Evolutionary conservation across 1,284 basidiomycete genomes (phyloP).

Genomic region (Naganishia cerealis): DNA sequence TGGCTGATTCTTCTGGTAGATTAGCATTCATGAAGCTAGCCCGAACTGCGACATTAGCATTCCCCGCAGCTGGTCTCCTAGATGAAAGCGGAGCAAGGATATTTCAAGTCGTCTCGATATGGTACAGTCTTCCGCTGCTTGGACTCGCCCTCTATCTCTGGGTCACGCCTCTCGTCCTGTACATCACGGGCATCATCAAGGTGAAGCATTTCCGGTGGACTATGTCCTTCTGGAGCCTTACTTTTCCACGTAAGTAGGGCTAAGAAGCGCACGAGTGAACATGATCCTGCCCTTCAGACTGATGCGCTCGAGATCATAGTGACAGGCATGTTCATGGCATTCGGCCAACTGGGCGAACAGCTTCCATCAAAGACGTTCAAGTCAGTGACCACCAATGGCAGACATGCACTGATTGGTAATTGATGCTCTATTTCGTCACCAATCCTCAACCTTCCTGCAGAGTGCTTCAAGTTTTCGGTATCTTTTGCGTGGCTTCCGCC

Average conservation of each 20-base stretch:
- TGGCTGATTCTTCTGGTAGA: neutral
- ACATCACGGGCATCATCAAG: conserved; percentile 7
- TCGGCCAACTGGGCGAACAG: conserved; percentile 20
- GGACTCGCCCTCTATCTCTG: conserved; percentile 19
- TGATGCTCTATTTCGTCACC: neutral
- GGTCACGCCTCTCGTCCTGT: conserved; percentile 14
- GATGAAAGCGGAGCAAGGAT: conserved; percentile 17
- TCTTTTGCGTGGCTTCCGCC: conserved; percentile 12
- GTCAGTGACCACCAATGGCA: neutral
- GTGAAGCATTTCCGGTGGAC: conserved; percentile 16
- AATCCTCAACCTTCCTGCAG: neutral
- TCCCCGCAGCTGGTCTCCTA: conserved; percentile 17
- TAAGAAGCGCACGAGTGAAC: too few species aligned
- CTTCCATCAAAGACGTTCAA: conserved; percentile 19
- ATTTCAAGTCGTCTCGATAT: conserved; percentile 13
- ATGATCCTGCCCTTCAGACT: neutral
- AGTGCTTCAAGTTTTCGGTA: conserved; percentile 13
- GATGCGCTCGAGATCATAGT: neutral
- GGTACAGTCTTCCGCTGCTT: conserved; percentile 14
- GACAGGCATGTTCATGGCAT: conserved; percentile 24
- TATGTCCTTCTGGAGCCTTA: conserved; percentile 20
- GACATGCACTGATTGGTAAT: neutral
- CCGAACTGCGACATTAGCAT: neutral
- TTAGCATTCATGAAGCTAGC: conserved; percentile 20
- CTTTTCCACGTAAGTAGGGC: conserved; percentile 14